phyloP scores from a whole-genome alignment of 257 asterid genomes.

The Solanum medicagineum region DNA sequence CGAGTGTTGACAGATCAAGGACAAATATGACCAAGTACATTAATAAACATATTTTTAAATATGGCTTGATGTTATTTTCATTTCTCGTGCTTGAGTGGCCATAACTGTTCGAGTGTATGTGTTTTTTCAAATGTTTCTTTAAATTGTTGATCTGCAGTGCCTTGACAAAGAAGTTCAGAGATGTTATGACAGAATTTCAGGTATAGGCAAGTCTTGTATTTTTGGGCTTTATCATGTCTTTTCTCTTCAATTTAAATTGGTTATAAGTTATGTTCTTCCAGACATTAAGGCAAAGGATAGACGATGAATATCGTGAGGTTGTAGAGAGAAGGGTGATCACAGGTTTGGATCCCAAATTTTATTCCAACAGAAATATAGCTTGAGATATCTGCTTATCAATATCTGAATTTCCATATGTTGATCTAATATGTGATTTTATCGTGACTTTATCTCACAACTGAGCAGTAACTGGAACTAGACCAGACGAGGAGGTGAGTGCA shows the following conservation, averaged over 20 bases:
- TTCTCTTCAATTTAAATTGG: background rate
- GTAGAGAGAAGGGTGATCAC: slow-evolving; percentile 85
- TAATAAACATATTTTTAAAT: background rate
- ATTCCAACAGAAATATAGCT: background rate
- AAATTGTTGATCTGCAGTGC: slow-evolving; percentile 32
- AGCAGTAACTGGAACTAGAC: slow-evolving; percentile 74
- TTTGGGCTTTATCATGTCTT: background rate
- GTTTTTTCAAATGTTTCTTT: background rate
- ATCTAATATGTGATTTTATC: background rate
- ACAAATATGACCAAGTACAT: slow-evolving; percentile 65
- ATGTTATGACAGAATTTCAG: slow-evolving; percentile 76
- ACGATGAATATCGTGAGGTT: slow-evolving; percentile 84
- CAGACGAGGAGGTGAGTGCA: slow-evolving; percentile 68
- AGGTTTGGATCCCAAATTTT: slow-evolving; percentile 25
- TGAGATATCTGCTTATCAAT: background rate
- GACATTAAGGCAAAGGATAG: slow-evolving; percentile 65
- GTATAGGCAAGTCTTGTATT: slow-evolving; percentile 11
- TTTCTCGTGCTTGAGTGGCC: background rate
- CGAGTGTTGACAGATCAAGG: slow-evolving; percentile 84
- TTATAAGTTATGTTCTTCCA: slow-evolving; percentile 3
- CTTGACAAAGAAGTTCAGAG: slow-evolving; percentile 60
- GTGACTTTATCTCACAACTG: slow-evolving; percentile 1
- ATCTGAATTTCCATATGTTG: background rate
- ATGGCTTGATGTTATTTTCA: background rate
- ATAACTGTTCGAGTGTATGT: background rate